A percentile compares a stretch with the other conserved stretches of the same genome.
These are phyloP conservation scores for Trifolium subterraneum DNA, from an alignment of 306 rosid species.

Conservation along the genomic window DNA sequence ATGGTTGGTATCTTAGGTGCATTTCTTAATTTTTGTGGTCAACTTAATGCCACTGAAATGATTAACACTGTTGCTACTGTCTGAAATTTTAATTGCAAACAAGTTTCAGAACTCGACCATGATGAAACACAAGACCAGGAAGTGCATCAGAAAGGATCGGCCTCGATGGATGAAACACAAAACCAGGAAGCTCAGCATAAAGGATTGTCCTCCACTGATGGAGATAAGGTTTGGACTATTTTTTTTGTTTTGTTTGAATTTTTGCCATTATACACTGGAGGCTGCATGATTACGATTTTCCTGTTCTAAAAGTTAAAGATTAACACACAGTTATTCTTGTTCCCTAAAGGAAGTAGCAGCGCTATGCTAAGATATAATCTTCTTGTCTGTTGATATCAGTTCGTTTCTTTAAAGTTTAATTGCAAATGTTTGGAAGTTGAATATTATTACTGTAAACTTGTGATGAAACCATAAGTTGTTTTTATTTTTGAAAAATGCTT, in stretches of 20 bases:
- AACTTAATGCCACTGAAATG: constrained; percentile 16
- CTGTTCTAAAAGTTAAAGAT: neutral
- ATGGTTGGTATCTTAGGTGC: constrained; percentile 53
- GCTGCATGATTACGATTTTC: constrained; percentile 7
- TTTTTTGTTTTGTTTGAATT: constrained; percentile 17
- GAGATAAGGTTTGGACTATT: constrained; percentile 60
- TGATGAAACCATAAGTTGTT: neutral
- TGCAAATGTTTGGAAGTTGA: neutral
- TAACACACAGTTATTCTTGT: neutral
- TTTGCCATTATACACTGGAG: constrained; percentile 10
- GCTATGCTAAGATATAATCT: constrained; percentile 17
- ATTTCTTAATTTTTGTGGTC: constrained; percentile 26
- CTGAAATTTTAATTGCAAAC: constrained; percentile 32
- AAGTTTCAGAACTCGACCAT: constrained; percentile 57
- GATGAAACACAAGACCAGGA: constrained; percentile 44
- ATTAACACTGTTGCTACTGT: constrained; percentile 29
- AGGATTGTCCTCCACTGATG: constrained; percentile 40
- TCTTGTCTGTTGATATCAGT: constrained; percentile 24
- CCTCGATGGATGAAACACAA: constrained; percentile 46
- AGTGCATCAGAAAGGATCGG: constrained; percentile 47
- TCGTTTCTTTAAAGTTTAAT: constrained; percentile 10
- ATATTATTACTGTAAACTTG: neutral
- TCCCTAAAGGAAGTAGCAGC: constrained; percentile 1
- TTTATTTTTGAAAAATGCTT: neutral
- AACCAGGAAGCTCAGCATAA: constrained; percentile 48